A percentile compares a stretch with the other conserved stretches of the same genome.
These are phyloP conservation scores for Solanum bukasovii DNA, from an alignment of 257 asterid genomes.

Conservation along the genomic window DNA sequence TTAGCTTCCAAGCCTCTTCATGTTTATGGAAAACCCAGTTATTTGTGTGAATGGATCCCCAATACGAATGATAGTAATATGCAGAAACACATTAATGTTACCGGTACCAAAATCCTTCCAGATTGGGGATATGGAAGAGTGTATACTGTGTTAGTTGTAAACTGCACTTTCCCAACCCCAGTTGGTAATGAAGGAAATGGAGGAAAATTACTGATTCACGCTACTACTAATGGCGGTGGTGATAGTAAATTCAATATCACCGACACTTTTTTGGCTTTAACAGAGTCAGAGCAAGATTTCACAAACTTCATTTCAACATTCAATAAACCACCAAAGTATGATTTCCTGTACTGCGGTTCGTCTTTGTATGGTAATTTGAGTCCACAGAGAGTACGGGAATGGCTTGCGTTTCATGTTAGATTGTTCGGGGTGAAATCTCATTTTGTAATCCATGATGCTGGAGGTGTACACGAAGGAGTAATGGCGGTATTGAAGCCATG, in stretches of 20 bases:
- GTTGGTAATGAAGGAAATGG: slow-evolving; percentile 43
- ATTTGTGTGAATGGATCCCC: slow-evolving; percentile 79
- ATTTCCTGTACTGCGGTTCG: slow-evolving; percentile 68
- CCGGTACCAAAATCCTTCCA: slow-evolving; percentile 20
- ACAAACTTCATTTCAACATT: slow-evolving; percentile 10
- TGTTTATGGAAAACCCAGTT: slow-evolving; percentile 64
- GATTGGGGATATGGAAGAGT: slow-evolving; percentile 87
- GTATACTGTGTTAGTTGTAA: slow-evolving; percentile 67
- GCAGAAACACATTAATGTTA: not conserved
- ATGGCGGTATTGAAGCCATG: slow-evolving; percentile 63
- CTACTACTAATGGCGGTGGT: slow-evolving; percentile 38
- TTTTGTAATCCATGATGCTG: slow-evolving; percentile 84
- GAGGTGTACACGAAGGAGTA: slow-evolving; percentile 59
- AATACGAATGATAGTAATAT: slow-evolving; percentile 1
- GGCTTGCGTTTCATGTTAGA: slow-evolving; percentile 68
- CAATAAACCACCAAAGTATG: slow-evolving; percentile 31
- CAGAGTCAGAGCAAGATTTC: slow-evolving; percentile 28
- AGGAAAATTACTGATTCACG: slow-evolving; percentile 45
- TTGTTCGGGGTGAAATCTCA: slow-evolving; percentile 54
- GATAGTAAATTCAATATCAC: slow-evolving; percentile 22
- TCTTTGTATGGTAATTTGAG: slow-evolving; percentile 62
- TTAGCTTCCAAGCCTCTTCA: slow-evolving; percentile 75
- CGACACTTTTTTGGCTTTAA: slow-evolving; percentile 38
- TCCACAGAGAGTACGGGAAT: slow-evolving; percentile 64
- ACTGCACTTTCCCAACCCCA: slow-evolving; percentile 47